These are phyloP conservation scores for Echium plantagineum DNA, from an alignment of 257 asterid species.

Conservation along the genomic window DNA sequence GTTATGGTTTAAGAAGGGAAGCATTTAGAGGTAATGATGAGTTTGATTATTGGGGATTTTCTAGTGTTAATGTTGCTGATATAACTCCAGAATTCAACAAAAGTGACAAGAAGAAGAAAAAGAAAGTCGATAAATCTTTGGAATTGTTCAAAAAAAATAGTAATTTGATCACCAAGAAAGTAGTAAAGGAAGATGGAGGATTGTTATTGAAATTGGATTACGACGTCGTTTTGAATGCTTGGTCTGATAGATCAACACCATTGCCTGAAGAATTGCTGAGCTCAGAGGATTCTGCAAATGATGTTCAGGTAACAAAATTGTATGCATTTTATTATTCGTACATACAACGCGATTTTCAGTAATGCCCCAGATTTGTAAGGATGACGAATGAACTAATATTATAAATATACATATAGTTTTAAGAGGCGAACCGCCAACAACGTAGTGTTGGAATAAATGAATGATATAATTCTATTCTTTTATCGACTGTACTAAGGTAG, in stretches of 20 bases:
- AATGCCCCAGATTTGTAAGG: too few relatives aligned
- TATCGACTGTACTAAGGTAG: too few relatives aligned
- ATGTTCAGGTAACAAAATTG: constrained; percentile 67
- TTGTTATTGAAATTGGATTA: constrained; percentile 50
- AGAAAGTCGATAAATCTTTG: not conserved
- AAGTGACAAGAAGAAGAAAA: constrained; percentile 30
- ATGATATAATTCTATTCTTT: too few relatives aligned
- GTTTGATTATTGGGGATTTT: constrained; percentile 75
- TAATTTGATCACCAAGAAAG: constrained; percentile 6
- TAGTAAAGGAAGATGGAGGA: constrained; percentile 8
- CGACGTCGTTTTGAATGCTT: constrained; percentile 41
- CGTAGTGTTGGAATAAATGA: too few relatives aligned
- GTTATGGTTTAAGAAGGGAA: constrained; percentile 36
- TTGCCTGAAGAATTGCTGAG: constrained; percentile 49
- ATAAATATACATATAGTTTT: too few relatives aligned
- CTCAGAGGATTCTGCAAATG: constrained; percentile 40
- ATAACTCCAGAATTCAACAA: constrained; percentile 29
- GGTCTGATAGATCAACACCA: constrained; percentile 68
- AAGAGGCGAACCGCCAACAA: too few relatives aligned
- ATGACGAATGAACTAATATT: too few relatives aligned
- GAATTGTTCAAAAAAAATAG: not conserved
- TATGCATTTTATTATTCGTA: too few relatives aligned
- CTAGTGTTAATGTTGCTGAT: constrained; percentile 43
- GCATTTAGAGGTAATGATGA: constrained; percentile 40
- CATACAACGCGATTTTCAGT: too few relatives aligned